phyloP scores from a whole-genome alignment of 2,329 filamentous ascomycete genomes.

The Phialophora macrospora region DNA sequence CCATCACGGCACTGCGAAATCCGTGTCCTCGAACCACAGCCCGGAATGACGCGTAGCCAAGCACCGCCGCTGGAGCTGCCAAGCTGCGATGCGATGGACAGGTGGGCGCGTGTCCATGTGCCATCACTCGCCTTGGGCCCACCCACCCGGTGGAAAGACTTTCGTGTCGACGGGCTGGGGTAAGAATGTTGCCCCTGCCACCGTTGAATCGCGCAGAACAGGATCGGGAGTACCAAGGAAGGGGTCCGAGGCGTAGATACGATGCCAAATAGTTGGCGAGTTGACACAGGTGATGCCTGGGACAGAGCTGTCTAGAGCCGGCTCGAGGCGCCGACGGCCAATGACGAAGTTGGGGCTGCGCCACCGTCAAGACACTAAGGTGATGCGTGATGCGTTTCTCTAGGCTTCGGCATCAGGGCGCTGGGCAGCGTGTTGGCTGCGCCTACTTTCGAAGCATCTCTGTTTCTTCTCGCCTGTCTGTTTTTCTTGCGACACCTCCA shows the following conservation, averaged over 20 bases:
- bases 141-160: neutral
- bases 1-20: conserved; percentile 7
- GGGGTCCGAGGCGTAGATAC: neutral
- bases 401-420: neutral
- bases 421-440: conserved; percentile 5
- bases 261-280: neutral
- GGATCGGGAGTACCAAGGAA: neutral
- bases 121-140: neutral
- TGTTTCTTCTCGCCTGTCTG: neutral
- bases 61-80: neutral
- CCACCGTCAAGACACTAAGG: conserved; percentile 12
- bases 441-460: conserved; percentile 3
- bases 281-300: conserved; percentile 2
- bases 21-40: conserved; percentile 10
- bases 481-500: neutral
- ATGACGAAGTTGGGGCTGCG: conserved; percentile 18
- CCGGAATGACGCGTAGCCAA: conserved; percentile 29
- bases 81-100: conserved; percentile 4
- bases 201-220: neutral
- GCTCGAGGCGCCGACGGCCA: conserved; percentile 9
- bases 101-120: neutral
- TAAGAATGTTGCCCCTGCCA: neutral
- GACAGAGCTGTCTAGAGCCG: neutral
- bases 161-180: neutral
- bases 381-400: neutral